phyloP scores from a whole-genome alignment of 1,284 basidiomycete species.

The Vanrija pseudolonga region DNA sequence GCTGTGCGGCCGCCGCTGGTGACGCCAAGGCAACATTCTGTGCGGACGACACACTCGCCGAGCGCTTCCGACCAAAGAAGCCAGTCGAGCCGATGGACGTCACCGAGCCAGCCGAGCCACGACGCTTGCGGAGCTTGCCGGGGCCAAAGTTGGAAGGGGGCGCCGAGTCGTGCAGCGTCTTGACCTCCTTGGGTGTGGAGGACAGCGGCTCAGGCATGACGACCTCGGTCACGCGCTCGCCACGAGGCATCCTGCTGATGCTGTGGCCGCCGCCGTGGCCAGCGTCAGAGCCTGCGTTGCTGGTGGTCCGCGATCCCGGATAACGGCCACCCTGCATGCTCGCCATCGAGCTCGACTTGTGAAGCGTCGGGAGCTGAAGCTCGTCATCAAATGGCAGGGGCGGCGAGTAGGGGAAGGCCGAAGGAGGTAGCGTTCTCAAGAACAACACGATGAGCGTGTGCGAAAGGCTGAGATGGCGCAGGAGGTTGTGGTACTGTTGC shows the following conservation, averaged over 20 bases:
- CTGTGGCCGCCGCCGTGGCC: constrained; percentile 10
- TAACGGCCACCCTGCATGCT: constrained; percentile 21
- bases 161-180: background rate
- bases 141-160: too few species aligned
- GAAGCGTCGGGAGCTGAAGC: constrained; percentile 13
- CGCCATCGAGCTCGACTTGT: constrained; percentile 30
- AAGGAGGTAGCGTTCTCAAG: constrained; percentile 39
- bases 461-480: constrained; percentile 46
- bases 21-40: constrained; percentile 1
- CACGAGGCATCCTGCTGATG: constrained; percentile 30
- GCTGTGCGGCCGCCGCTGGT: constrained; percentile 1
- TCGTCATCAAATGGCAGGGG: constrained; percentile 49
- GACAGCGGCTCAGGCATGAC: constrained; percentile 49
- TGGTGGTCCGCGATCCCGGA: constrained; percentile 27
- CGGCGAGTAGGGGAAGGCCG: constrained; percentile 36
- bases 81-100: constrained; percentile 16
- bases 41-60: constrained; percentile 24
- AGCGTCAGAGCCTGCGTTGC: constrained; percentile 30
- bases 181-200: constrained; percentile 5
- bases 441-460: constrained; percentile 46
- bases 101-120: constrained; percentile 39
- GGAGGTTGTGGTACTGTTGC: constrained; percentile 39
- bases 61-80: constrained; percentile 33
- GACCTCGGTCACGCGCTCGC: constrained; percentile 45
- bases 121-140: constrained; percentile 15